Conservation (phyloP, 2,329 filamentous ascomycete species). For the Trichoderma polysporum region DNA sequence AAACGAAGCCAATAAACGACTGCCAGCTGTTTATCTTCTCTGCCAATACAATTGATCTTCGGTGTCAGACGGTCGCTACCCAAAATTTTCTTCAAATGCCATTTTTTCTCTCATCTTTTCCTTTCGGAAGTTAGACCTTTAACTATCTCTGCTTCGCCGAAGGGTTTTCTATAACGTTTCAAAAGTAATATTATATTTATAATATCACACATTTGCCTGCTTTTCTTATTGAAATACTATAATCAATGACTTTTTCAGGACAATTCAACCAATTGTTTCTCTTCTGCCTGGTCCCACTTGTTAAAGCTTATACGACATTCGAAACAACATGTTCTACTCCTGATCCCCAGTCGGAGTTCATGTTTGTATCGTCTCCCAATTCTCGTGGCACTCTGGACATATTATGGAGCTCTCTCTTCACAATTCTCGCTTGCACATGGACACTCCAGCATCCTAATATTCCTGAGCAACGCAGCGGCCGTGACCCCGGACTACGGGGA, state of each 20-base stretch:
- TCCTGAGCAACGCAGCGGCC: neutral
- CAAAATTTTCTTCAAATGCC: neutral
- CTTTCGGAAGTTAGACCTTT: neutral
- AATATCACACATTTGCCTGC: neutral
- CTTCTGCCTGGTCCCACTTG: neutral
- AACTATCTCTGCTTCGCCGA: neutral
- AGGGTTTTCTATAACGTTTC: neutral
- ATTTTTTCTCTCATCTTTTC: neutral
- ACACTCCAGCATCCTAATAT: neutral
- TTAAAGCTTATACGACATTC: neutral
- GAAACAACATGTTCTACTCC: neutral
- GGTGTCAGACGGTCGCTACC: neutral
- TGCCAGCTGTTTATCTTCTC: neutral
- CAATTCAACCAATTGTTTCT: rapidly evolving
- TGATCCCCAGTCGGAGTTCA: neutral
- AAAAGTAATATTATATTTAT: neutral
- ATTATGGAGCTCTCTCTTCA: neutral
- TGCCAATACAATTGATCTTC: neutral
- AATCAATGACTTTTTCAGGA: neutral
- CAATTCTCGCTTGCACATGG: neutral
- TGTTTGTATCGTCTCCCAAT: neutral
- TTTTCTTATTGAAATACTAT: neutral
- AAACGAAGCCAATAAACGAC: neutral
- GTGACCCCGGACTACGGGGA: no score
- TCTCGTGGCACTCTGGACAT: neutral